phyloP scores from a whole-genome alignment of 257 asterid genomes.

The Solanum gandarillasii region DNA sequence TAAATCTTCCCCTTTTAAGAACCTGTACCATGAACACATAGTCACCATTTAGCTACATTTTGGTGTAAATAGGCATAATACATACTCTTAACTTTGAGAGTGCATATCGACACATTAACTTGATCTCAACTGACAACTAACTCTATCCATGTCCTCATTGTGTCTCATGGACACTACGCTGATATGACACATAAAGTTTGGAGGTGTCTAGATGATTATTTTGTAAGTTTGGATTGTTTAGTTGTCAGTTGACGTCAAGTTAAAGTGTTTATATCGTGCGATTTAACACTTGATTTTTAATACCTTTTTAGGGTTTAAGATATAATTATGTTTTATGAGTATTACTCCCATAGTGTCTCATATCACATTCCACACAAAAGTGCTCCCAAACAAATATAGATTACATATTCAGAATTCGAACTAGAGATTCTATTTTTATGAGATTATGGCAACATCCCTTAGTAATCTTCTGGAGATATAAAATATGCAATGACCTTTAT shows the following conservation, averaged over 20 bases:
- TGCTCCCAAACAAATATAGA: no score
- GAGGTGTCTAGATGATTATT: background rate
- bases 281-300: background rate
- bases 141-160: background rate
- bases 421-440: background rate
- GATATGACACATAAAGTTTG: background rate
- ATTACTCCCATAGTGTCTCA: background rate
- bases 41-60: background rate
- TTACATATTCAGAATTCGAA: fast-evolving
- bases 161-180: background rate
- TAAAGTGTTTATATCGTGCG: background rate
- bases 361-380: background rate
- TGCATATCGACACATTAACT: background rate
- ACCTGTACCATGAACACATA: background rate
- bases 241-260: background rate
- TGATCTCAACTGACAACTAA: background rate
- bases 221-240: background rate
- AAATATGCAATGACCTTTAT: background rate
- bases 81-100: background rate
- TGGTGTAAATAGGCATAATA: background rate
- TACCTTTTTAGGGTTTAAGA: background rate
- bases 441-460: background rate
- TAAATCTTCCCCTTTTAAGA: background rate
- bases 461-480: background rate
- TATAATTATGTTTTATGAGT: background rate